Conservation (phyloP, 176 grass and related monocot genomes). For the Carex pumila region DNA sequence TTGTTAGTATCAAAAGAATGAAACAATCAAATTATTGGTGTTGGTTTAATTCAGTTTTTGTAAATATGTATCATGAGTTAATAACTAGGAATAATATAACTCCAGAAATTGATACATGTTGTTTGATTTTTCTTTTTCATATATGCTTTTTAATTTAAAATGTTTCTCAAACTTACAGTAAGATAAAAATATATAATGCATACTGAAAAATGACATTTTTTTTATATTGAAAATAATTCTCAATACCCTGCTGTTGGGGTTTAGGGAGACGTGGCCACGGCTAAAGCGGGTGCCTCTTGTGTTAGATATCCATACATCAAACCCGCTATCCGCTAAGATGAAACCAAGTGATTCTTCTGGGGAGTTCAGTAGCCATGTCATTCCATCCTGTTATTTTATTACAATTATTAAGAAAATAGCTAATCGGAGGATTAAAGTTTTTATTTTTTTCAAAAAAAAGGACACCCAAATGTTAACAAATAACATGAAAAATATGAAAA, state of each 20-base stretch:
- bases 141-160: not conserved
- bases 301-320: constrained; percentile 91
- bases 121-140: not conserved
- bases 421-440: not conserved
- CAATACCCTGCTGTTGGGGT: constrained; percentile 27
- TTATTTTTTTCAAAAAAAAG: not conserved
- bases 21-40: not conserved
- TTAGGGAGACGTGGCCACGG: constrained; percentile 46
- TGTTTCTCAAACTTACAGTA: not conserved
- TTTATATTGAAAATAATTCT: not conserved
- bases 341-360: constrained; percentile 73
- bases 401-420: not conserved
- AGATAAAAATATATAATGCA: constrained; percentile 1
- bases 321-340: constrained; percentile 67
- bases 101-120: not conserved
- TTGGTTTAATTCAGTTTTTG: no score
- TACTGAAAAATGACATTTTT: not conserved
- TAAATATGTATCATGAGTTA: no score
- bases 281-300: constrained; percentile 66
- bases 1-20: not conserved
- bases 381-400: constrained; percentile 55
- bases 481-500: not conserved
- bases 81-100: no score
- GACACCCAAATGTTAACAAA: not conserved
- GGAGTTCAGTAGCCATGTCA: constrained; percentile 56